A percentile compares a stretch with the other conserved stretches of the same genome.
These are phyloP conservation scores for Ottelia alismoides DNA, from an alignment of 106 monocot species.

Conservation along the genomic window DNA sequence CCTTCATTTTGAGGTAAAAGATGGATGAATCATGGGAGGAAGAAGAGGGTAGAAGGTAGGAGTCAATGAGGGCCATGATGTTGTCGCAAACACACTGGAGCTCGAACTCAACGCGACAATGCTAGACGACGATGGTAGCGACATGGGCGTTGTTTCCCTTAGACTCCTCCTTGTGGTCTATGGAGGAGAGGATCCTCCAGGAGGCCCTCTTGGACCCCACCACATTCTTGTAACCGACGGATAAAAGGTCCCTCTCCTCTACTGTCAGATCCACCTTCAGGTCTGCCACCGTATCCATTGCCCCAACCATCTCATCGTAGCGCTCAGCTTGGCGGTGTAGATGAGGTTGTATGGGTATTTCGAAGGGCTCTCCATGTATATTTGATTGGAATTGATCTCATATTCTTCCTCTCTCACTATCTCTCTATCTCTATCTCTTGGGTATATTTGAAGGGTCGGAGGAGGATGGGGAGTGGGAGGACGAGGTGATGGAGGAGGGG, in stretches of 20 bases:
- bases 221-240: conserved; percentile 19
- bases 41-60: conserved; percentile 25
- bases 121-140: conserved; percentile 7
- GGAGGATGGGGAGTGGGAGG: too few species aligned
- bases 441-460: too few species aligned
- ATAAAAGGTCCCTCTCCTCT: conserved; percentile 17
- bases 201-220: conserved; percentile 15
- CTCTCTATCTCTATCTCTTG: too few species aligned
- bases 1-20: conserved; percentile 26
- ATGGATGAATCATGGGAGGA: conserved; percentile 12
- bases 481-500: too few species aligned
- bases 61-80: conserved; percentile 21
- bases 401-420: too few species aligned
- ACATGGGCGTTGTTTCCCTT: conserved; percentile 7
- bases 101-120: conserved; percentile 16
- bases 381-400: too few species aligned
- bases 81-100: conserved; percentile 16
- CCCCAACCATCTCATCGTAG: conserved; percentile 26
- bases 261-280: conserved; percentile 18
- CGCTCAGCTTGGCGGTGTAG: too few species aligned
- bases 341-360: too few species aligned
- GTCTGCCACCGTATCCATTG: conserved; percentile 21
- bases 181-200: conserved; percentile 7
- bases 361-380: too few species aligned
- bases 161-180: conserved; percentile 11